Evolutionary conservation across 2,329 filamentous ascomycete genomes (phyloP).

Genomic region (Colletotrichum euphorbiae): DNA sequence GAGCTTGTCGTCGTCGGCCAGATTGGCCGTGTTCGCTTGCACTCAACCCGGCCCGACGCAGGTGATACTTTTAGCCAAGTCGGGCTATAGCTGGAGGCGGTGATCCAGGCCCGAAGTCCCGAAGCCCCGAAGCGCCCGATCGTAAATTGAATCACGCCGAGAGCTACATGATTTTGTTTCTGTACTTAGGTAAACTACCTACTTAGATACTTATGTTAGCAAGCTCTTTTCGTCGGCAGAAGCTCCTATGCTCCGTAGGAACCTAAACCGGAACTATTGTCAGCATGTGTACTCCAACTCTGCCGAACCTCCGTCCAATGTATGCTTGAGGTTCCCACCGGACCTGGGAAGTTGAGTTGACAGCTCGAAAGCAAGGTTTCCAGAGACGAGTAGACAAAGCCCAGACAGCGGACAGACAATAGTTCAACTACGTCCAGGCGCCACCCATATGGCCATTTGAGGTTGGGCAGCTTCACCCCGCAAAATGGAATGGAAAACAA

Average conservation of each 20-base stretch:
- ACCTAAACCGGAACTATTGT: too few species aligned
- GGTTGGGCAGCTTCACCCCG: conserved; percentile 5
- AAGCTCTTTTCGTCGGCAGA: too few species aligned
- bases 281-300: neutral
- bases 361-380: neutral
- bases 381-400: neutral
- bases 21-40: conserved; percentile 10
- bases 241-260: too few species aligned
- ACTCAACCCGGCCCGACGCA: conserved; percentile 35
- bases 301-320: neutral
- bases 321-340: neutral
- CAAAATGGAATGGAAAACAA: conserved; percentile 1
- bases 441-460: too few species aligned
- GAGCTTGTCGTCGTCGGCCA: neutral
- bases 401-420: neutral
- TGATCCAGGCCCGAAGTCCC: neutral
- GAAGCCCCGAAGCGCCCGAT: too few species aligned
- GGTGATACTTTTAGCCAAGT: neutral
- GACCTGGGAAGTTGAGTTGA: neutral
- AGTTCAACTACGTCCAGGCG: too few species aligned
- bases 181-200: too few species aligned
- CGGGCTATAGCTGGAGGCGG: neutral
- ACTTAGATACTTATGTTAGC: too few species aligned
- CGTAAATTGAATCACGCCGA: too few species aligned
- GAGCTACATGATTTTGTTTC: too few species aligned